Conservation (phyloP, 352 stramenopile species). For the Aphanomyces cochlioides region DNA sequence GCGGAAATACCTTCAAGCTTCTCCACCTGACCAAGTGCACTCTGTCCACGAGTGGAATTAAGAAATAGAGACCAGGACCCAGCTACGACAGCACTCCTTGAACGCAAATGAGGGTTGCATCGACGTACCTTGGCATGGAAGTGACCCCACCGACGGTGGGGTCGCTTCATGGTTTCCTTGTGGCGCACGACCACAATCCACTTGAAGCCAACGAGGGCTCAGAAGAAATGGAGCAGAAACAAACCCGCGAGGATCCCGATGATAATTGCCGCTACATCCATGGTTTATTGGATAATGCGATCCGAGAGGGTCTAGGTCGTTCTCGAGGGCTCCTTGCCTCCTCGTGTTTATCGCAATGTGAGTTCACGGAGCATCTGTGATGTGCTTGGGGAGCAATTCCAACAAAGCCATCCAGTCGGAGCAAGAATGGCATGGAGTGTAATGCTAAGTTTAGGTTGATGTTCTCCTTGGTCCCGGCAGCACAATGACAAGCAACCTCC, state of each 20-base stretch:
- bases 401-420: too few relatives aligned
- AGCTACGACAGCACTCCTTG: slow-evolving; percentile 20
- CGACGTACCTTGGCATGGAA: slow-evolving; percentile 7
- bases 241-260: not conserved
- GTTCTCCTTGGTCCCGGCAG: too few relatives aligned
- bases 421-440: too few relatives aligned
- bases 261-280: not conserved
- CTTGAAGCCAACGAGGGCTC: not conserved
- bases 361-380: too few relatives aligned
- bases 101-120: not conserved
- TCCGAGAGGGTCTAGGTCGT: too few relatives aligned
- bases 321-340: too few relatives aligned
- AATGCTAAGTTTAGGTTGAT: too few relatives aligned
- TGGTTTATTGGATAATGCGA: too few relatives aligned
- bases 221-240: not conserved
- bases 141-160: not conserved
- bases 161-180: not conserved
- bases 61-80: slow-evolving; percentile 33
- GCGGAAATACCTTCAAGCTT: slow-evolving; percentile 28
- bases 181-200: not conserved
- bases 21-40: slow-evolving; percentile 15
- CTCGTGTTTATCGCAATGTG: too few relatives aligned
- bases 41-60: slow-evolving; percentile 37
- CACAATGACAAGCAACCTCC: too few relatives aligned
- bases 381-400: too few relatives aligned